A percentile compares a stretch with the other conserved stretches of the same genome.
phyloP scores from a whole-genome alignment of 2,329 filamentous ascomycete genomes.

The Calonectria crousiana region DNA sequence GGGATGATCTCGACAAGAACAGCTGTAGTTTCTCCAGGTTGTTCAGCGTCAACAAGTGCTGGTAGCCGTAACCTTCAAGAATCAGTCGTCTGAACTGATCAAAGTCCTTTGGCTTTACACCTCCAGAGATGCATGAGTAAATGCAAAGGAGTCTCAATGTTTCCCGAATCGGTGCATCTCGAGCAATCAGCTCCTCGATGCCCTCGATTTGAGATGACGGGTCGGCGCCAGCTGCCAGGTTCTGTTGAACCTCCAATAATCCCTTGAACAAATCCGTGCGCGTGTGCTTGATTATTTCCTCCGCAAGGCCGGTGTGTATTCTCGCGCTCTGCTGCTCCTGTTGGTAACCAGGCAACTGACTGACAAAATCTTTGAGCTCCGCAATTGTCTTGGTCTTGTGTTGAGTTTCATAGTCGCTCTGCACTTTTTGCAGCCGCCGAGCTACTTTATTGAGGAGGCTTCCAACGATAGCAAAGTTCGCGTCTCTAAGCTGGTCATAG shows the following conservation, averaged over 20 bases:
- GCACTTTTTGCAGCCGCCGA: slow-evolving; percentile 83
- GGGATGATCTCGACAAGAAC: slow-evolving; percentile 81
- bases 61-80: slow-evolving; percentile 92
- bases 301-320: slow-evolving; percentile 89
- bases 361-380: slow-evolving; percentile 95
- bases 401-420: slow-evolving; percentile 89
- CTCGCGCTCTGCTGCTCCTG: slow-evolving; percentile 94
- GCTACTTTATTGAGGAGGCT: slow-evolving; percentile 91
- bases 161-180: slow-evolving; percentile 83
- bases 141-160: slow-evolving; percentile 89
- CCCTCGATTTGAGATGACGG: slow-evolving; percentile 89
- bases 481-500: slow-evolving; percentile 87
- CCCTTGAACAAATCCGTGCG: slow-evolving; percentile 90
- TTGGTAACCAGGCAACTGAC: slow-evolving; percentile 90
- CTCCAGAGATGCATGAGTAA: slow-evolving; percentile 90
- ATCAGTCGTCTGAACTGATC: slow-evolving; percentile 91
- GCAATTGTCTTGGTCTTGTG: slow-evolving; percentile 89
- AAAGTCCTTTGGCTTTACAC: slow-evolving; percentile 88
- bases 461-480: slow-evolving; percentile 96
- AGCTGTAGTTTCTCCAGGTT: slow-evolving; percentile 91
- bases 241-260: slow-evolving; percentile 93
- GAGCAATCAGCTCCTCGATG: slow-evolving; percentile 94
- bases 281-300: slow-evolving; percentile 95
- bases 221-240: slow-evolving; percentile 90
- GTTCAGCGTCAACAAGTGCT: slow-evolving; percentile 90